Evolutionary conservation across 495 filamentous ascomycete genomes (phyloP), one percentile per base, ranked within the genome.

Genomic region (Hyaloscypha variabilis): DNA sequence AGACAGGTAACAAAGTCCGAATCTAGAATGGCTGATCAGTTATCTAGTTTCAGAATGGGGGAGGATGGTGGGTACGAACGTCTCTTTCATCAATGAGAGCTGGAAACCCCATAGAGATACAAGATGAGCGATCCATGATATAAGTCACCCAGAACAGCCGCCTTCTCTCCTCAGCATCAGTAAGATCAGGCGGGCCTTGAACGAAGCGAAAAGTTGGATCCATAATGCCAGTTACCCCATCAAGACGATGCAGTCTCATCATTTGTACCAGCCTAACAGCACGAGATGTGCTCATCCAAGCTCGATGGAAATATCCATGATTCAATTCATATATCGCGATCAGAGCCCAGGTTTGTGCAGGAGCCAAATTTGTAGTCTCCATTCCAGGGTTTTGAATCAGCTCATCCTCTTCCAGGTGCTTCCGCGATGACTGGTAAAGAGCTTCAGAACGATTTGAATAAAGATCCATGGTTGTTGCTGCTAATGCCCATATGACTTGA

Each of bases 81-180:
- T 81, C 76, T 39, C 71, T 65, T 5, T 71, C 53, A 30, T 82
- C 77, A 54, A 83, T 77, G 26, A 82, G 58, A 29, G 71, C 72
- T 8, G 81, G 77, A 80, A 79, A 84, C 1, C 80, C 81, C 2
- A 80, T 81, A 24, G 77, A 80, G 52, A 81, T 77, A 59, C 72
- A 77, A 23, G 72, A 75, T 54, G 82, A 83, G 23, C 77, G 73
- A 64, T 87, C 83, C 26, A 85, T 77, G 25, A 76, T 76, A 53
- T 83, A 85, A 1, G 79, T 72, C 10, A 74, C 78, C 84, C 83
- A 87, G 62, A 86, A 85, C 5, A 79, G 64, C 11, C 84, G 66
- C 8, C 84, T 74, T 21, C 83, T 76, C 66, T 85, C 82, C 71
- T 87, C 83, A 10, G 80, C 67, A 57, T 85, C 83, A 8, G 64